Evolutionary conservation across 2,329 filamentous ascomycete genomes (phyloP), one percentile per base, ranked within the genome.

Genomic region (Pestalotiopsis sp.): DNA sequence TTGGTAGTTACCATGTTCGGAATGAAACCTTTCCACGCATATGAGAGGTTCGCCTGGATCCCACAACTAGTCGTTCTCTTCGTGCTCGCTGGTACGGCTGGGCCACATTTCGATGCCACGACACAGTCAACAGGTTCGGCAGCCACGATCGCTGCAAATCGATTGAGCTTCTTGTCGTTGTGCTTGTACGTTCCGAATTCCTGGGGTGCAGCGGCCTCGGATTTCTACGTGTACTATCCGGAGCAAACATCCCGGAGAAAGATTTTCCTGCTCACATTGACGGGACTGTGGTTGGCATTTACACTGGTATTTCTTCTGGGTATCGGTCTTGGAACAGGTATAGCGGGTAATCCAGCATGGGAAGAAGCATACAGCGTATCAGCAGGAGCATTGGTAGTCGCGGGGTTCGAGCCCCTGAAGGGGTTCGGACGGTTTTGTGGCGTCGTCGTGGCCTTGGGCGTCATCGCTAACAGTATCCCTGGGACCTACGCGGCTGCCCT

Each of bases 91-190:
- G 91, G 90, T 3, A 85, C 87, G 2, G 89, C 90, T 2, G 88
- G 88, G 0, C 83, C 85, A 2, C 82, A 86, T 17, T 92, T 91
- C 73, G 87, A 92, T 71, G 78, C 86, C 1, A 78, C 81, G 1
- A 83, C 84, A 1, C 78, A 82, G 2, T 89, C 86, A 1, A 77
- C 79, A 0, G 88, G 86, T n/a, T 81, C 87, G 60, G 73, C 82
- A 14, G 78, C 82, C 58, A 88, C 87, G 2, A 74, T 90, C 7
- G 80, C 82, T 14, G 90, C 87, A 38, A 87, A 88, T 70, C 81
- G 87, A 2, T 80, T 93, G 39, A 91, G 89, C 4, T 94, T 92
- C 78, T 91, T 94, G 78, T 91, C 88, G 12, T 82, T 93, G 61
- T 92, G 88, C 72, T 82, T 92, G 13, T 89, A 90, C 25, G 87